A percentile compares a stretch with the other conserved stretches of the same genome.
Conservation (phyloP, 1,139 yeast species). For the Suhomyces yuchorum region DNA sequence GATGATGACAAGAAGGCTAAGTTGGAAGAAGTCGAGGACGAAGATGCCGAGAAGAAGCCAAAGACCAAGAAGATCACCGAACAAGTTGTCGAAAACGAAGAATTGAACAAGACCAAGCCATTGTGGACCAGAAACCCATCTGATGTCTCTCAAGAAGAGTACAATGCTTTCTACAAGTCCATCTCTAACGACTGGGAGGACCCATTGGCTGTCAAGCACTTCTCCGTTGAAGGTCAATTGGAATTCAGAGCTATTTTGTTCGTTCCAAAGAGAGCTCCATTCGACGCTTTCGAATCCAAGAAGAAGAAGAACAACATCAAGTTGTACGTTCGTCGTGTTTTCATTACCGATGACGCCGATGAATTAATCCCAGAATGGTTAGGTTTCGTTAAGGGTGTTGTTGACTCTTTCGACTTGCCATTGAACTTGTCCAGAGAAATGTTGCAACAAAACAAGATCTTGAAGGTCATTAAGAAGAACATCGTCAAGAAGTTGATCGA, state of each 20-base stretch:
- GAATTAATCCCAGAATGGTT: conserved; percentile 99
- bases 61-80: conserved; percentile 81
- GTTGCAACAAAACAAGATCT: conserved; percentile 99
- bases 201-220: conserved; percentile 99
- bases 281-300: conserved; percentile 94
- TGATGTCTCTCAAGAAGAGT: conserved; percentile 97
- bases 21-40: conserved; percentile 71
- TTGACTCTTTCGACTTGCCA: conserved; percentile 99
- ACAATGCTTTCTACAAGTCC: conserved; percentile 98
- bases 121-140: conserved; percentile 99
- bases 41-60: conserved; percentile 69
- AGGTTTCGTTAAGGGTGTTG: conserved; percentile 97
- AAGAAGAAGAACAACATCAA: conserved; percentile 99
- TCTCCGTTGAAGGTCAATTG: conserved; percentile 99
- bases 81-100: conserved; percentile 87
- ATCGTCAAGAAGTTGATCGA: conserved; percentile 98
- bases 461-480: conserved; percentile 99
- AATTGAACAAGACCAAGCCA: conserved; percentile 98
- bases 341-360: conserved; percentile 99
- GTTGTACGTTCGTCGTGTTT: conserved; percentile 98
- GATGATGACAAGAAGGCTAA: conserved; percentile 61
- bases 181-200: conserved; percentile 99
- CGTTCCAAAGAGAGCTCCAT: conserved; percentile 99
- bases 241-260: conserved; percentile 98
- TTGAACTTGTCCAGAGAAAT: conserved; percentile 99